A percentile compares a stretch with the other conserved stretches of the same genome.
phyloP scores from a whole-genome alignment of 306 rosid genomes.

The Neltuma alba region DNA sequence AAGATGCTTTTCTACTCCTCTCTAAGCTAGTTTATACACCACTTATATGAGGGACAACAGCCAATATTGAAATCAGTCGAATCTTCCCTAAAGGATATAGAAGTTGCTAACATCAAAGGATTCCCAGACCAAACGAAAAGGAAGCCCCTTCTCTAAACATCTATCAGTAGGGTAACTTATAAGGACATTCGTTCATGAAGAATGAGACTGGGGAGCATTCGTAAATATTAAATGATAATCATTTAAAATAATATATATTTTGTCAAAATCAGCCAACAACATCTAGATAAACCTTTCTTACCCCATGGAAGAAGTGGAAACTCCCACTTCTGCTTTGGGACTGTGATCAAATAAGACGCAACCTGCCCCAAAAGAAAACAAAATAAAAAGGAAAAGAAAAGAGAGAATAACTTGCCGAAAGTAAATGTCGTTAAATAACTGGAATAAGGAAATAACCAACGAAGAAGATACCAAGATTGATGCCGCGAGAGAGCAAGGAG shows the following conservation, averaged over 20 bases:
- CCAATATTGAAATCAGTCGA: not conserved
- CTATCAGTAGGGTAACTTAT: not conserved
- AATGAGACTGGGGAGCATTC: not conserved
- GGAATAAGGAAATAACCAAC: not conserved
- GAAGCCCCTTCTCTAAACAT: not conserved
- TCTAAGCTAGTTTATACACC: not conserved
- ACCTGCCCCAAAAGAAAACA: constrained; percentile 44
- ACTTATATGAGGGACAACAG: not conserved
- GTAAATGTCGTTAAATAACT: not conserved
- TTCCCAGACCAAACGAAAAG: not conserved
- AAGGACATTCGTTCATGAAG: not conserved
- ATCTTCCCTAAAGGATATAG: not conserved
- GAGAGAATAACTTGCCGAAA: not conserved
- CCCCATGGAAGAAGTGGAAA: constrained; percentile 94
- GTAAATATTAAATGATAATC: not conserved
- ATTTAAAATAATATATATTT: no score
- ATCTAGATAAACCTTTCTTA: constrained; percentile 43
- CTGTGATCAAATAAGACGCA: constrained; percentile 71
- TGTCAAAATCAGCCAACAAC: not conserved
- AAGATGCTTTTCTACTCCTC: not conserved
- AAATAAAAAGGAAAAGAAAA: not conserved
- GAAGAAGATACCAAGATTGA: constrained; percentile 65
- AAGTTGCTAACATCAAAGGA: not conserved
- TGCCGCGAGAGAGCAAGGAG: constrained; percentile 75
- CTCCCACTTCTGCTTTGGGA: constrained; percentile 78